Evolutionary conservation across 306 rosid genomes (phyloP).

Genomic region (Fragaria iinumae): DNA sequence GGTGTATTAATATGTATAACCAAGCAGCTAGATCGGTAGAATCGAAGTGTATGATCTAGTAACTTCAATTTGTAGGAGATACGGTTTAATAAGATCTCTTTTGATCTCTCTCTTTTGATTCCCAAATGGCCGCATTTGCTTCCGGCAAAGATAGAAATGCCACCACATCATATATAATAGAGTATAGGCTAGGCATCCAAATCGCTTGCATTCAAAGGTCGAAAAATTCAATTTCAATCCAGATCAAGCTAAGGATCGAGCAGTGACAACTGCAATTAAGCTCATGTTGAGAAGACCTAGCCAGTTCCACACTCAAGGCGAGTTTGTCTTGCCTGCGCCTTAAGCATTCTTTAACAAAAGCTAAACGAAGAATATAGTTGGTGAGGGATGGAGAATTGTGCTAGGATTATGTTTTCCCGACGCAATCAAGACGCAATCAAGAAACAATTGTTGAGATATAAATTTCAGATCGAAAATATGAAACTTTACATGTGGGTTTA

Average conservation of each 20-base stretch:
- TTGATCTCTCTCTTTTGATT: not conserved
- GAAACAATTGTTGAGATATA: too few species aligned
- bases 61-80: too few species aligned
- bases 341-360: not conserved
- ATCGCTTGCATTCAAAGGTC: constrained; percentile 14
- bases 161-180: not conserved
- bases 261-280: not conserved
- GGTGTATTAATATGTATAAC: too few species aligned
- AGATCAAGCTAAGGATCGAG: not conserved
- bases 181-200: not conserved
- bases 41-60: too few species aligned
- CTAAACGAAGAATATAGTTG: too few species aligned
- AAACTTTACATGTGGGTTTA: too few species aligned
- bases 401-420: too few species aligned
- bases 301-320: not conserved
- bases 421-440: too few species aligned
- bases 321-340: not conserved
- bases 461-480: too few species aligned
- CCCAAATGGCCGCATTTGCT: constrained; percentile 2
- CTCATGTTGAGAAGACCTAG: not conserved
- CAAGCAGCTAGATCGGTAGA: too few species aligned
- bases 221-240: not conserved
- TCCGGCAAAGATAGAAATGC: not conserved
- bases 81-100: not conserved
- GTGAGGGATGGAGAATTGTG: too few species aligned